Evolutionary conservation across 805 yeast species (phyloP), one percentile per base, ranked within the genome.

Genomic region (Nakazawaea anatomiae): DNA sequence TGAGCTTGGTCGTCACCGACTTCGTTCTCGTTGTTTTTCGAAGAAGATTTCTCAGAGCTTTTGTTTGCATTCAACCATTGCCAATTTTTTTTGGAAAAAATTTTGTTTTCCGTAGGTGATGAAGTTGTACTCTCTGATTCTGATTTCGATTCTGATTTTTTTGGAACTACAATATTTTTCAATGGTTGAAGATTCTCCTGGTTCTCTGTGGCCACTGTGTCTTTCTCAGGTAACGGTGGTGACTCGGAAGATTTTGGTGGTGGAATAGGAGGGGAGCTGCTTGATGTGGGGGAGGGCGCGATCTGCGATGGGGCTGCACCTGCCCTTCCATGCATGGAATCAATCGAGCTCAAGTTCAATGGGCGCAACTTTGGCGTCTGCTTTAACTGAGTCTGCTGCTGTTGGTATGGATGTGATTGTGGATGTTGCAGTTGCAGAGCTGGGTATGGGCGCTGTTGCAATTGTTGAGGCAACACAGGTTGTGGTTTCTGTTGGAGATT

Each of bases 61-160:
- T 43, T 55, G 30, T 54, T 34, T 10, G 36, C 58, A 42, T 54
- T 55, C 38, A 55, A 39, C 53, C 53, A 53, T 14, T 39, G 44
- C 58, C 58, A 55, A 12, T 53, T 47, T 32, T 36, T 44, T 39
- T 51, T 55, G 27, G 42, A 40, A 5, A 47, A 40, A 14, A 43
- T 46, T 31, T 47, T 43, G 25, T n/a, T 40, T 32, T 42, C 35
- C 8, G 32, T 31, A 38, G 46, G 34, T 28, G 45, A 25, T 7
- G 39, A 14, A 39, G 35, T 10, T 18, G 44, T 14, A 18, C 9
- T 11, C 34, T 52, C 54, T 44, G 48, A 38, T 31, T 51, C 39
- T 29, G 39, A 9, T 31, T 46, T 34, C 18, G 28, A 7, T 35
- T 32, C 39, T 11, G 27, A 14, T 31, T 28, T 27, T 9, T 39